Evolutionary conservation across 2,329 filamentous ascomycete genomes (phyloP).

Genomic region (Neonectria sp.): DNA sequence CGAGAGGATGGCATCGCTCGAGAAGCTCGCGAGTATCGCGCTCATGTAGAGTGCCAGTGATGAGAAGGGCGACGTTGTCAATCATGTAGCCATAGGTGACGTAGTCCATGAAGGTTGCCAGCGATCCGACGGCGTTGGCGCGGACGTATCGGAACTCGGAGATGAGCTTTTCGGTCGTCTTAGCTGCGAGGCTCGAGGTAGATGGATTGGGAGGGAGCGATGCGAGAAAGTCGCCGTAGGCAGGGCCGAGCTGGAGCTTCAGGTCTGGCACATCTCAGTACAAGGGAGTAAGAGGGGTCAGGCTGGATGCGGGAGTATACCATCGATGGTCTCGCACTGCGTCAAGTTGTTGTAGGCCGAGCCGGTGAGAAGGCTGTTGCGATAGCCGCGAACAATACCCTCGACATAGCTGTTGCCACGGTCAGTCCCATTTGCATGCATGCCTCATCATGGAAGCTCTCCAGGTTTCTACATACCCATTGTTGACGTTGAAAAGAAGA

Average conservation of each 20-base stretch:
- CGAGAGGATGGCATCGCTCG: slow-evolving; percentile 95
- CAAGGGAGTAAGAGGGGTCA: not conserved
- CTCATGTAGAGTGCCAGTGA: slow-evolving; percentile 97
- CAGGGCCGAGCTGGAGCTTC: slow-evolving; percentile 95
- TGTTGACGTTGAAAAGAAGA: slow-evolving; percentile 94
- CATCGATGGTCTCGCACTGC: slow-evolving; percentile 98
- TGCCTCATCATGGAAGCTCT: slow-evolving; percentile 29
- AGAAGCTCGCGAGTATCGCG: slow-evolving; percentile 95
- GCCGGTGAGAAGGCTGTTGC: slow-evolving; percentile 91
- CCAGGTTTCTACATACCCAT: slow-evolving; percentile 73
- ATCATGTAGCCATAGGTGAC: slow-evolving; percentile 99
- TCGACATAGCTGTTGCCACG: slow-evolving; percentile 83
- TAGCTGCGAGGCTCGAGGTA: slow-evolving; percentile 92
- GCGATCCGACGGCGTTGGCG: slow-evolving; percentile 91
- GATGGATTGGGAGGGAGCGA: slow-evolving; percentile 96
- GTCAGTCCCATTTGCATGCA: slow-evolving; percentile 49
- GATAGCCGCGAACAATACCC: slow-evolving; percentile 96
- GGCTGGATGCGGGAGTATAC: slow-evolving; percentile 63
- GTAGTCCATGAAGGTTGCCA: slow-evolving; percentile 97
- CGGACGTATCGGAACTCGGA: slow-evolving; percentile 97
- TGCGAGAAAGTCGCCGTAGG: slow-evolving; percentile 97
- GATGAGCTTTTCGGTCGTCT: slow-evolving; percentile 98
- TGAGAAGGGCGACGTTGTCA: slow-evolving; percentile 97
- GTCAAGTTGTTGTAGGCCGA: slow-evolving; percentile 96
- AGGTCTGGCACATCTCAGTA: slow-evolving; percentile 75